Evolutionary conservation across 352 stramenopile genomes (phyloP).

Genomic region (Pythium aristosporum): DNA sequence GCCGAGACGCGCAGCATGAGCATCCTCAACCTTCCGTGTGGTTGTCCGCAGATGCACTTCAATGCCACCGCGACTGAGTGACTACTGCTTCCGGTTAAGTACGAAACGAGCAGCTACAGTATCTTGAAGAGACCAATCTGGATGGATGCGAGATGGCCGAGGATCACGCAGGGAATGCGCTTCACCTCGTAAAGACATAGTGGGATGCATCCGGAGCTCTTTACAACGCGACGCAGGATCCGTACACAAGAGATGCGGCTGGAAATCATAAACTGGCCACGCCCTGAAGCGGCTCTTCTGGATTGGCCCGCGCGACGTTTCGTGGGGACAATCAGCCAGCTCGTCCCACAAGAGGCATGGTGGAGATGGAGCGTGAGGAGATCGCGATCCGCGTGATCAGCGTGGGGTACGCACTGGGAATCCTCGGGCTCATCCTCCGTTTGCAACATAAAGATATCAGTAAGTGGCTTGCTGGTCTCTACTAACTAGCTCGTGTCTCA

Average conservation of each 20-base stretch:
- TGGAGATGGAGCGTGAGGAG: constrained; percentile 65
- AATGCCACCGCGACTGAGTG: constrained; percentile 11
- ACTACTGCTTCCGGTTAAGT: constrained; percentile 16
- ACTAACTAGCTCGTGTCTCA: no score
- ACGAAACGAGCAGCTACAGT: constrained; percentile 9
- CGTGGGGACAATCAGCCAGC: constrained; percentile 1
- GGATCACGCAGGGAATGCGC: no score
- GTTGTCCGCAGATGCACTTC: not conserved
- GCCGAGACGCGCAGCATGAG: constrained; percentile 15
- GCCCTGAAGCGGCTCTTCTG: not conserved
- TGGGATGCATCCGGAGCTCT: not conserved
- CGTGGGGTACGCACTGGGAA: constrained; percentile 49
- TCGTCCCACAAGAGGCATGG: constrained; percentile 1
- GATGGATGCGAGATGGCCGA: not conserved
- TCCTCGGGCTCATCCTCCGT: constrained; percentile 51
- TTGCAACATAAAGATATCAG: constrained; percentile 59
- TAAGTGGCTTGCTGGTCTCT: constrained; percentile 17
- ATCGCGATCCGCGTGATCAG: constrained; percentile 64
- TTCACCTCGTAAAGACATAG: not conserved
- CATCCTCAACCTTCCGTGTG: constrained; percentile 12
- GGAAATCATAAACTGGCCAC: not conserved
- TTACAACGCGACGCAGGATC: not conserved
- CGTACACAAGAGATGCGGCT: not conserved
- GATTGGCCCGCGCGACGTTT: not conserved
- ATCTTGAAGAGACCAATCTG: not conserved